A percentile compares a stretch with the other conserved stretches of the same genome.
Conservation (phyloP, 805 yeast species). For the Ogataea saltuana region DNA sequence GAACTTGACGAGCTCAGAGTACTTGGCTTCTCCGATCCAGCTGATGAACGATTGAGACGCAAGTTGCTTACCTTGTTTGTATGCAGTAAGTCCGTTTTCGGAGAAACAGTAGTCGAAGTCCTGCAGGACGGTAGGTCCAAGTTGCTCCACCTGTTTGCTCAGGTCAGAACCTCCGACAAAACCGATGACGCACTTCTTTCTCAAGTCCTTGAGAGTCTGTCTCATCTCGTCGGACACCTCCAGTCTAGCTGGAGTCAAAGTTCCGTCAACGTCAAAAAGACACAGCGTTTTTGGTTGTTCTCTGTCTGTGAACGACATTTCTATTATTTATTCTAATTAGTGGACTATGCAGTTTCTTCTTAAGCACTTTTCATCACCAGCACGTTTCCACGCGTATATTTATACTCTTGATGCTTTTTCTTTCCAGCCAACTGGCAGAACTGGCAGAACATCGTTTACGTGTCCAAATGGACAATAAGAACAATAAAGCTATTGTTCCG, state of each 20-base stretch:
- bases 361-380: neutral
- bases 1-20: constrained; percentile 85
- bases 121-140: constrained; percentile 73
- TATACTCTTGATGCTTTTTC: neutral
- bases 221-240: constrained; percentile 73
- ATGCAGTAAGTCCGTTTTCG: constrained; percentile 98
- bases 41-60: constrained; percentile 92
- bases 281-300: constrained; percentile 86
- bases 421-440: constrained; percentile 2
- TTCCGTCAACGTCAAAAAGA: constrained; percentile 97
- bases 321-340: neutral
- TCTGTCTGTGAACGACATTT: constrained; percentile 58
- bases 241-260: constrained; percentile 93
- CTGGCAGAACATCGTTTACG: constrained; percentile 8
- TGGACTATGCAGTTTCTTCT: neutral
- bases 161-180: constrained; percentile 98
- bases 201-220: constrained; percentile 65
- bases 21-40: constrained; percentile 95
- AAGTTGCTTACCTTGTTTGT: constrained; percentile 82
- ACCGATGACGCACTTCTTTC: constrained; percentile 93
- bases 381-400: constrained; percentile 4
- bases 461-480: constrained; percentile 4
- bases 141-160: constrained; percentile 92
- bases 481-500: too few species aligned
- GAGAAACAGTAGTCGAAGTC: constrained; percentile 95